Evolutionary conservation across 2,329 filamentous ascomycete species (phyloP), one percentile per base, ranked within the genome.

Genomic region (Colletotrichum sublineola): DNA sequence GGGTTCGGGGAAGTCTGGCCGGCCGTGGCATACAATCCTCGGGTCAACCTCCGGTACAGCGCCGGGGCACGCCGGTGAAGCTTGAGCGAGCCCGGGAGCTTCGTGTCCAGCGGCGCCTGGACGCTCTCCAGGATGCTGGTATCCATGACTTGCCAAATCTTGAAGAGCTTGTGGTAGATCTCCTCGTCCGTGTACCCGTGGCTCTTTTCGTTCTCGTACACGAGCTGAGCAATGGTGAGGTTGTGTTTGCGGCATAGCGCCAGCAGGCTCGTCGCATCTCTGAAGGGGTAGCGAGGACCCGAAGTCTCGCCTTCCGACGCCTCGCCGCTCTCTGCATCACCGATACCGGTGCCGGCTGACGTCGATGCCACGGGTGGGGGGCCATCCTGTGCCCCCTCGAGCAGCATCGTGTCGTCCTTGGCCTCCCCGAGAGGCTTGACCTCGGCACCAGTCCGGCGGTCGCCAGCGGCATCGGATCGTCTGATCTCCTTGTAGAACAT

Each of bases 111-210:
- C 0, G 84, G 82, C 1, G 85, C 84, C 71, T 85, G 84, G 2
- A 87, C 85, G 57, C 84, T 84, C 68, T 87, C 84, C 0, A 85
- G 79, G 65, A 87, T 87, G 65, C 85, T 87, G 24, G 83, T 80
- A 65, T 87, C 85, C 85, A 87, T 87, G 61, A 86, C 85, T 42
- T 86, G 80, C 85, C 85, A 87, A 67, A 86, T 87, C 44, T 82
- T 81, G 71, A 84, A 82, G 14, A 86, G 64, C 75, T 86, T 87
- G n/a, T 81, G 76, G 64, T 81, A 80, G 53, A 87, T 86, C 24
- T 86, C 84, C 12, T 86, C 84, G 57, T 87, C 84, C 0, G 83
- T 84, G 67, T 86, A 86, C 11, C 85, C 85, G 5, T 85, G 81
- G 74, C 85, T 86, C 79, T 85, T 87, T 72, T 87, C 85, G 64